A percentile compares a stretch with the other conserved stretches of the same genome.
These are phyloP conservation scores for Cryptococcus maquisensis DNA, from an alignment of 1,284 basidiomycete species.

Conservation along the genomic window DNA sequence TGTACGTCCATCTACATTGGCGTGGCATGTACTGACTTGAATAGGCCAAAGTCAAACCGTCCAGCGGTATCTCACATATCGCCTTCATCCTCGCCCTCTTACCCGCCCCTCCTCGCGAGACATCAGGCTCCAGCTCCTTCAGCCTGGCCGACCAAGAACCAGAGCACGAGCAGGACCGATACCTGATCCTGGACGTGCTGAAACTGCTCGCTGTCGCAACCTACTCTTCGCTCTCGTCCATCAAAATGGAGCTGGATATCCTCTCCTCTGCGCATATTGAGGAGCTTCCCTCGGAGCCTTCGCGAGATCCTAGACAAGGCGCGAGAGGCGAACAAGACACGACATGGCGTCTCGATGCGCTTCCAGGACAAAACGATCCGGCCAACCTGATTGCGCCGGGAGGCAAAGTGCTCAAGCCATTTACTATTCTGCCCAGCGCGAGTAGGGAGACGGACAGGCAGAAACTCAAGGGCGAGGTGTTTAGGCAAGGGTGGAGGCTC, in stretches of 20 bases:
- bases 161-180: constrained; percentile 47
- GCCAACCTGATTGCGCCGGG: constrained; percentile 63
- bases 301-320: constrained; percentile 35
- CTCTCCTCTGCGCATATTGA: constrained; percentile 53
- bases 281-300: constrained; percentile 15
- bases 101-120: constrained; percentile 9
- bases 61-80: constrained; percentile 11
- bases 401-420: constrained; percentile 79
- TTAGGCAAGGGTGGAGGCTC: constrained; percentile 76
- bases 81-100: constrained; percentile 34
- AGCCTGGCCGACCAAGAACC: constrained; percentile 51
- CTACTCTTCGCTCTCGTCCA: constrained; percentile 62
- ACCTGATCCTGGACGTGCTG: constrained; percentile 63
- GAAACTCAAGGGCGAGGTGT: constrained; percentile 72
- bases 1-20: constrained; percentile 49
- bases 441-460: constrained; percentile 57
- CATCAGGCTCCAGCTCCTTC: constrained; percentile 37
- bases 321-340: constrained; percentile 48
- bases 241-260: constrained; percentile 70
- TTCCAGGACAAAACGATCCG: constrained; percentile 41
- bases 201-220: constrained; percentile 69
- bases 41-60: background rate
- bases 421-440: constrained; percentile 79
- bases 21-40: background rate
- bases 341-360: constrained; percentile 71